These are phyloP conservation scores for Ophioceras dolichostomum DNA, from an alignment of 2,329 filamentous ascomycete genomes.

Conservation along the genomic window DNA sequence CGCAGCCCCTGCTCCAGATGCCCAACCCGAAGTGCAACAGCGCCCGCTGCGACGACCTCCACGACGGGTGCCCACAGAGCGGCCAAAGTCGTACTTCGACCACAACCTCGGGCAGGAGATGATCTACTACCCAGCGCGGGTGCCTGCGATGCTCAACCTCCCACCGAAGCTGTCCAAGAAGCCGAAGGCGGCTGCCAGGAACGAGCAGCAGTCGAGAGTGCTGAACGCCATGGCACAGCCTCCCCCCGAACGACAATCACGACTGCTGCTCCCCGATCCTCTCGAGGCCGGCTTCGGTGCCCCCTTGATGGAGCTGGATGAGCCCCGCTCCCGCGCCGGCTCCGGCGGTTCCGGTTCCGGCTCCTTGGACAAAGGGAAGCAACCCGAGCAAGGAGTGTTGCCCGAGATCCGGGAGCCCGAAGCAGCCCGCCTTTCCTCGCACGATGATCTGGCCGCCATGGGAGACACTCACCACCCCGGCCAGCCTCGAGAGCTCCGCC, in stretches of 20 bases:
- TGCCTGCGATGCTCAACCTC: constrained; percentile 85
- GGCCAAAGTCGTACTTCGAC: constrained; percentile 47
- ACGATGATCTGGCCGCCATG: too few relatives aligned
- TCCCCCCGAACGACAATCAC: constrained; percentile 20
- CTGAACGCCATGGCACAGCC: constrained; percentile 46
- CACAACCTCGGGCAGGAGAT: constrained; percentile 63
- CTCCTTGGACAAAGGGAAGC: not conserved
- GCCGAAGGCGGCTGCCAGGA: constrained; percentile 46
- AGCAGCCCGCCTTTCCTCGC: too few relatives aligned
- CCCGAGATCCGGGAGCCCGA: too few relatives aligned
- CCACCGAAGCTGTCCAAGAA: constrained; percentile 76
- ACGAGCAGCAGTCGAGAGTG: constrained; percentile 62
- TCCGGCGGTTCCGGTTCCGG: too few relatives aligned
- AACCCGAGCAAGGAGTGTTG: too few relatives aligned
- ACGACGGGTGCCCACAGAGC: constrained; percentile 10
- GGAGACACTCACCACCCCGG: too few relatives aligned
- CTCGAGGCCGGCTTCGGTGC: constrained; percentile 16
- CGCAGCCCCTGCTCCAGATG: too few relatives aligned
- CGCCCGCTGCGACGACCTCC: constrained; percentile 7
- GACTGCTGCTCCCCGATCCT: constrained; percentile 35
- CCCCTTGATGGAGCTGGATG: constrained; percentile 5
- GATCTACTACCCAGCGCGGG: constrained; percentile 91
- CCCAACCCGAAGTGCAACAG: too few relatives aligned
- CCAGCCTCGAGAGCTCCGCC: constrained; percentile 14
- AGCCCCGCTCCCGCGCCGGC: too few relatives aligned